Conservation (phyloP, 345 rosid genomes). For the Eutrema yunnanense region DNA sequence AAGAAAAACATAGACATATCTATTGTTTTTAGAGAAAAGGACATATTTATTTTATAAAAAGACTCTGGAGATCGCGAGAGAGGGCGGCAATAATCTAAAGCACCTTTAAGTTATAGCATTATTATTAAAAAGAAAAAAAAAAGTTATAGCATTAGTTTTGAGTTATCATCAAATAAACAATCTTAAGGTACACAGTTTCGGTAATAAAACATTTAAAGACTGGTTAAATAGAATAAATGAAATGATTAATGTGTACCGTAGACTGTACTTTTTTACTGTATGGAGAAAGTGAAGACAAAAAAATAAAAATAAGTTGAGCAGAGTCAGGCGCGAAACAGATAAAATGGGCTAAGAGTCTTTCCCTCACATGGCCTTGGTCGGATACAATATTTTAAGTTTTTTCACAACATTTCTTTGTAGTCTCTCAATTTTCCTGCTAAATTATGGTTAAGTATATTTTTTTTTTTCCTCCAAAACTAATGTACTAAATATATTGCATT, state of each 20-base stretch:
- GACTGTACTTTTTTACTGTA: constrained; percentile 26
- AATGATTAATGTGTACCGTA: constrained; percentile 17
- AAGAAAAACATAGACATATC: not conserved
- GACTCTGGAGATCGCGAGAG: not conserved
- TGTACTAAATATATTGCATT: not conserved
- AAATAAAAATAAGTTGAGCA: not conserved
- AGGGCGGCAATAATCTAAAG: not conserved
- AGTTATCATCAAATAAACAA: not conserved
- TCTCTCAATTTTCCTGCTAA: not conserved
- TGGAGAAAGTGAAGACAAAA: constrained; percentile 9
- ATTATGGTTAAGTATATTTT: not conserved
- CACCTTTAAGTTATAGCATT: not conserved
- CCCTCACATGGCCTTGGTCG: constrained; percentile 32
- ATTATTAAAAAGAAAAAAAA: too few species aligned
- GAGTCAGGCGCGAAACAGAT: constrained; percentile 3
- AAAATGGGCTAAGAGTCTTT: constrained; percentile 19
- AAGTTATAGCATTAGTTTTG: not conserved
- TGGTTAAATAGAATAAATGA: not conserved
- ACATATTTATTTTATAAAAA: not conserved
- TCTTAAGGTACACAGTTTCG: not conserved
- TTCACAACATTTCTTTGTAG: too few species aligned
- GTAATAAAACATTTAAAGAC: constrained; percentile 2
- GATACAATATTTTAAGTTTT: not conserved
- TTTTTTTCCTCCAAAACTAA: too few species aligned
- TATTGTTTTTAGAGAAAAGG: too few species aligned